Evolutionary conservation across 2,329 filamentous ascomycete genomes (phyloP), one percentile per base, ranked within the genome.

Genomic region (Aspergillus pseudoterreus): DNA sequence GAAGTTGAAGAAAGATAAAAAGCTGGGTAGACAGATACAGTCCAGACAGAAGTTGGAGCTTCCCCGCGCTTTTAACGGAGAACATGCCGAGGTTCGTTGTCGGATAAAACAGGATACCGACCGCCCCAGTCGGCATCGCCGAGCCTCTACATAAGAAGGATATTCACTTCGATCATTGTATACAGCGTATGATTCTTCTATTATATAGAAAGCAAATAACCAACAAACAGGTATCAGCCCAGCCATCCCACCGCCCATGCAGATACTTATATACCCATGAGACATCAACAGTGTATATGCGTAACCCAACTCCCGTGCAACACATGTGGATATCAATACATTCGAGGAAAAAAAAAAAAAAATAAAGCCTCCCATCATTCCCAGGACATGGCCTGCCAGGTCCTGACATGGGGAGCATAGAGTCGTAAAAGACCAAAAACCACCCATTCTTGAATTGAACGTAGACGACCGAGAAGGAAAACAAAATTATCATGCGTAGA

Each of bases 11-110:
- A 19, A 21, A 44, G 17, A 15, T 24, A 8, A 4, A 14, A 15
- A 43, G 11, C 22, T n/a, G 43, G 12, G 38, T 27, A 4, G 24
- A 36, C 46, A 9, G 24, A 36, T 22, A 30, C 24, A 27, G 35
- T 17, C 30, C 10, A 6, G 43, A 36, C 10, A 6, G 43, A 36
- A 21, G 15, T 17, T 39, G 51, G 6, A 49, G 39, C 38, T 32
- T 53, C 50, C 47, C 52, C 55, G 45, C 52, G 42, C 42, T 21
- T 19, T 19, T 17, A 17, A 36, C 6, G 11, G 10, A 11, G 9
- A 21, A 49, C 33, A 46, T 36, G 53, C 57, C 57, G 55, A 57
- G 57, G 57, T 57, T 43, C 42, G 38, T 47, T 49, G 32, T 55
- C 56, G 56, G 55, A 53, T 57, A 56, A 50, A 35, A 22, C 27